Percentiles rank a stretch among this genome's conserved stretches.
phyloP scores from a whole-genome alignment of 306 rosid genomes.

The Canavalia ensiformis region DNA sequence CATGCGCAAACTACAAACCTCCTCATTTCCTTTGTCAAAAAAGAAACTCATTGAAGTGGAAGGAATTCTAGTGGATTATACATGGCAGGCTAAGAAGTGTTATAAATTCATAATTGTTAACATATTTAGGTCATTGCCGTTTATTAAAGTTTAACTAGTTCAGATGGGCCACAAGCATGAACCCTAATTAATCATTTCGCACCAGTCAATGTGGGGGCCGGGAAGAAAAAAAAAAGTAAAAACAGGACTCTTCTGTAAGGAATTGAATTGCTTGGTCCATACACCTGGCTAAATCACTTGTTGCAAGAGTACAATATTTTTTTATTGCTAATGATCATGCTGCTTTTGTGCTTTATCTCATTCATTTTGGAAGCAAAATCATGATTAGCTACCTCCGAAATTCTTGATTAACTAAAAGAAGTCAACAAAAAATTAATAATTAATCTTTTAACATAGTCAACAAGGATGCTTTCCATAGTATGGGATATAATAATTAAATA shows the following conservation, averaged over 20 bases:
- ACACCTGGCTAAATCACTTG: constrained; percentile 42
- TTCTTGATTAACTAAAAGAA: constrained; percentile 22
- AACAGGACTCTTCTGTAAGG: constrained; percentile 11
- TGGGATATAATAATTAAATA: constrained; percentile 16
- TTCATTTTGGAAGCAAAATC: constrained; percentile 36
- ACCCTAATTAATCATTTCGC: background rate
- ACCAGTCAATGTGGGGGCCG: constrained; percentile 9
- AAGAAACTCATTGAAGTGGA: constrained; percentile 1
- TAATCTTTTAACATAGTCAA: constrained; percentile 36
- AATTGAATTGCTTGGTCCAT: constrained; percentile 38
- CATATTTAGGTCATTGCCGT: background rate
- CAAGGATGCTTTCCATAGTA: background rate
- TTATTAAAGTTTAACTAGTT: background rate
- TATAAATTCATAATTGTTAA: background rate
- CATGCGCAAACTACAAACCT: background rate
- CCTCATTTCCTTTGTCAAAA: background rate
- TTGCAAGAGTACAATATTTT: constrained; percentile 21
- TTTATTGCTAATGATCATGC: constrained; percentile 24
- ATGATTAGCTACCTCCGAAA: constrained; percentile 39
- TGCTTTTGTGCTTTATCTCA: constrained; percentile 45
- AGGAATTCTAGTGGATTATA: background rate
- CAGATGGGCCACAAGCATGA: constrained; percentile 28
- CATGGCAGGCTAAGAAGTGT: background rate
- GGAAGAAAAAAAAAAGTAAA: constrained; percentile 1
- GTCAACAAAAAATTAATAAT: constrained; percentile 39